These are phyloP conservation scores for Penicillium digitatum DNA, from an alignment of 2,329 filamentous ascomycete genomes.

Conservation along the genomic window DNA sequence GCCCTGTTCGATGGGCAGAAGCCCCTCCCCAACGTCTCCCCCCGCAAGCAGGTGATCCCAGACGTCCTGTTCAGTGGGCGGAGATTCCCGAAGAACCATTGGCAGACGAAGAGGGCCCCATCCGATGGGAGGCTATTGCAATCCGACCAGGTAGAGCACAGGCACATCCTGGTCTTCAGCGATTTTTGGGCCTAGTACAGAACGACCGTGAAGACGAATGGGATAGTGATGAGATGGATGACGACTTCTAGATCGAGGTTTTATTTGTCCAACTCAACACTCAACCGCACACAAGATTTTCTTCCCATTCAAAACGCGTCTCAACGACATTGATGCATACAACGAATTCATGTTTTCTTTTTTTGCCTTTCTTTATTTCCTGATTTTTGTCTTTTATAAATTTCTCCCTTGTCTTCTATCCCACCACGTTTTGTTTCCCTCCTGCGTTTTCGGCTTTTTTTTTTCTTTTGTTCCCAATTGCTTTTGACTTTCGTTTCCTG, in stretches of 20 bases:
- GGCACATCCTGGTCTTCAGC: slow-evolving; percentile 42
- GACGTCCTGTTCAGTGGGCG: slow-evolving; percentile 4
- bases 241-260: slow-evolving; percentile 28
- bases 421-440: neutral
- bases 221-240: slow-evolving; percentile 57
- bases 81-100: neutral
- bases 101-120: neutral
- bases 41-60: slow-evolving; percentile 1
- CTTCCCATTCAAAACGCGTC: neutral
- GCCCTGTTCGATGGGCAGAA: neutral
- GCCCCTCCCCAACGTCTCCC: slow-evolving; percentile 10
- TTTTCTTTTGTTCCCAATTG: neutral
- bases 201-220: slow-evolving; percentile 56
- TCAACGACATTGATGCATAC: slow-evolving; percentile 6
- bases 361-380: neutral
- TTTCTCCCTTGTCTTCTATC: neutral
- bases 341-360: neutral
- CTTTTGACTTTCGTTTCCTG: neutral
- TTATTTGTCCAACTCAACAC: neutral
- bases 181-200: slow-evolving; percentile 51
- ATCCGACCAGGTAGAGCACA: slow-evolving; percentile 4
- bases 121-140: neutral
- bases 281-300: neutral
- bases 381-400: neutral
- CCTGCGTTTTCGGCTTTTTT: neutral